Evolutionary conservation across 129 eudicot genomes (phyloP), one percentile per base, ranked within the genome.

Genomic region (Deinandra increscens): DNA sequence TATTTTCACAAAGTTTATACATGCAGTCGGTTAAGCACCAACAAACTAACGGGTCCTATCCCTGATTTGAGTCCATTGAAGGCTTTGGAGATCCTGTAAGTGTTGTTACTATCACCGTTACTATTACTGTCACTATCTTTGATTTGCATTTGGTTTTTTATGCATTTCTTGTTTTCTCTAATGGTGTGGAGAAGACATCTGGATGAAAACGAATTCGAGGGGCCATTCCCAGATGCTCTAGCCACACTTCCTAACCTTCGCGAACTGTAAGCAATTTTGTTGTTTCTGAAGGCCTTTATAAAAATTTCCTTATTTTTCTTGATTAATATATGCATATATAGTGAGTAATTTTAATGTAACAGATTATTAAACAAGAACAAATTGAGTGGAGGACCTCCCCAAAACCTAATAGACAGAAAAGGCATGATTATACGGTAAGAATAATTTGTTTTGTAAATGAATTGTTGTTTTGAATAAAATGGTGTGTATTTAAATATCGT

Each of bases 141-240:
- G 20, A 12, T 65, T 59, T 46, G 17, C 53, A 56, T 54, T 65
- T 5, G 19, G 33, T 66, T 55, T 51, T 9, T 66, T 13, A 45
- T 15, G n/a, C n/a, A 5, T 34, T 20, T 23, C 11, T 12, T 7
- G 9, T 36, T 44, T 58, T 13, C 31, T 65, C 1, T n/a, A 7
- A 48, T 73, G 7, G 29, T 34, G 53, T 56, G 42, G 26, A 64
- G 37, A 61, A 91, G 98, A 81, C 91, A 89, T 70, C 77, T 92
- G 77, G 88, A 89, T 69, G 77, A 79, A 59, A 92, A 92, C 58
- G 87, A 81, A 62, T 71, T 89, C 1, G 85, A 89, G 71, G 98
- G 98, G 46, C 38, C 85, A 2, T 58, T 92, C 69, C 96, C 96
- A 6, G 77, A 68, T 72, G 74, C 86, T 2, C 66, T 89, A 45